Percentiles rank a stretch among this genome's conserved stretches.
These are phyloP conservation scores for Mycocentrospora acerina DNA, from an alignment of 2,329 filamentous ascomycete genomes.

Conservation along the genomic window DNA sequence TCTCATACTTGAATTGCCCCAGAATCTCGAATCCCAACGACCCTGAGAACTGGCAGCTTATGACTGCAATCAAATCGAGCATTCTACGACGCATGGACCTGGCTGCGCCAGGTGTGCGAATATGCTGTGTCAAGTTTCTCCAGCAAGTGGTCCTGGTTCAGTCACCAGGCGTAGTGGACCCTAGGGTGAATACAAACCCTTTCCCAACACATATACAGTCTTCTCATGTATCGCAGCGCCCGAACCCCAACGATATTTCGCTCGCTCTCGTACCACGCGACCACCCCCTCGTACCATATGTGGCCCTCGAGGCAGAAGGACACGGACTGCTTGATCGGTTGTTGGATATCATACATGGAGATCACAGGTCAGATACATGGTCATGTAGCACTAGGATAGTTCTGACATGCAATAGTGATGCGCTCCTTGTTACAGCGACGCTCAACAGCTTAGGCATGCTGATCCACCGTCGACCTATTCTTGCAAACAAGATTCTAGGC, in stretches of 20 bases:
- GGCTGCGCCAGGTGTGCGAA: conserved; percentile 71
- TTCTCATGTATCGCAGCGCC: conserved; percentile 55
- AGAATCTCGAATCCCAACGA: conserved; percentile 89
- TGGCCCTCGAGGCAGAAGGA: conserved; percentile 87
- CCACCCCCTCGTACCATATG: conserved; percentile 76
- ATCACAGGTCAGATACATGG: conserved; percentile 66
- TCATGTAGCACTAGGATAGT: conserved; percentile 5
- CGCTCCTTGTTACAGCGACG: conserved; percentile 84
- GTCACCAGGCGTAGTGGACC: conserved; percentile 81
- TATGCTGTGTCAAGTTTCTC: conserved; percentile 97
- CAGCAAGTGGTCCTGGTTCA: conserved; percentile 92
- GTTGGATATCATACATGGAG: conserved; percentile 80
- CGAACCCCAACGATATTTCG: conserved; percentile 79
- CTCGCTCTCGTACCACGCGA: conserved; percentile 80
- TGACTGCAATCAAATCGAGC: conserved; percentile 83
- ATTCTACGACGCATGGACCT: conserved; percentile 88
- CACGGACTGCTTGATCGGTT: conserved; percentile 88
- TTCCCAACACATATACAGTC: conserved; percentile 2
- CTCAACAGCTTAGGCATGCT: conserved; percentile 84
- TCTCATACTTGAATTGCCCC: conserved; percentile 41
- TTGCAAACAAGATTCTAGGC: conserved; percentile 82
- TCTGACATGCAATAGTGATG: conserved; percentile 64
- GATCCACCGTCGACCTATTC: conserved; percentile 76
- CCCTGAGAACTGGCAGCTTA: conserved; percentile 78
- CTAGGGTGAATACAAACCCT: conserved; percentile 63